phyloP scores from a whole-genome alignment of 768 basidiomycete species.

The Coprinellus micaceus region DNA sequence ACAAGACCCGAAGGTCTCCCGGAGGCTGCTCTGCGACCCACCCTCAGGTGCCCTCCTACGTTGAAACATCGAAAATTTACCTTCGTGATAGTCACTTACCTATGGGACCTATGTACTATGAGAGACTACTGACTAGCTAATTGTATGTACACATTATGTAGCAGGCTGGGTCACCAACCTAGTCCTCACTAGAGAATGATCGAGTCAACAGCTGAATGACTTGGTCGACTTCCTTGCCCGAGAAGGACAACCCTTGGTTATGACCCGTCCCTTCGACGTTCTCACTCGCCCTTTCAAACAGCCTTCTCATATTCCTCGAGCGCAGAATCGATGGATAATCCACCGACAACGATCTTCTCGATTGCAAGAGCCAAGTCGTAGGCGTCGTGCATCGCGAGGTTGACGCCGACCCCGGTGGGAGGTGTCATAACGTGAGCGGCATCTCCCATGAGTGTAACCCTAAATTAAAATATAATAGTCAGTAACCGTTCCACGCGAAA shows the following conservation, averaged over 20 bases:
- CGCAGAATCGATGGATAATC: neutral
- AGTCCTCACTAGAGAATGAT: no score
- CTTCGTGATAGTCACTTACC: no score
- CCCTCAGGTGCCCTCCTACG: no score
- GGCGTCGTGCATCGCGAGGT: conserved; percentile 20
- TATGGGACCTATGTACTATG: no score
- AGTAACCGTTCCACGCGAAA: neutral
- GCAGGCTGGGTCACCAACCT: no score
- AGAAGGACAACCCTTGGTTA: neutral
- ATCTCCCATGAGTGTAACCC: conserved; percentile 21
- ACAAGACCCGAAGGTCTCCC: no score
- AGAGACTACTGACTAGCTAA: no score
- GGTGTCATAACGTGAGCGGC: conserved; percentile 27
- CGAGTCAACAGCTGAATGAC: neutral
- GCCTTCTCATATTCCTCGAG: conserved; percentile 2
- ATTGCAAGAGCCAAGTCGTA: conserved; percentile 17
- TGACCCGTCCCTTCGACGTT: neutral
- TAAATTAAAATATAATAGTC: neutral
- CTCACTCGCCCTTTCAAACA: neutral
- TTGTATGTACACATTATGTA: no score
- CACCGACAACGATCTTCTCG: neutral
- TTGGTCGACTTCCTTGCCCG: neutral
- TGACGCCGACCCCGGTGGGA: conserved; percentile 24
- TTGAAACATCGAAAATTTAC: no score
- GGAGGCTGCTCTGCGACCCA: no score